These are phyloP conservation scores for Asterophora lycoperdoides DNA, from an alignment of 768 basidiomycete genomes.

Conservation along the genomic window DNA sequence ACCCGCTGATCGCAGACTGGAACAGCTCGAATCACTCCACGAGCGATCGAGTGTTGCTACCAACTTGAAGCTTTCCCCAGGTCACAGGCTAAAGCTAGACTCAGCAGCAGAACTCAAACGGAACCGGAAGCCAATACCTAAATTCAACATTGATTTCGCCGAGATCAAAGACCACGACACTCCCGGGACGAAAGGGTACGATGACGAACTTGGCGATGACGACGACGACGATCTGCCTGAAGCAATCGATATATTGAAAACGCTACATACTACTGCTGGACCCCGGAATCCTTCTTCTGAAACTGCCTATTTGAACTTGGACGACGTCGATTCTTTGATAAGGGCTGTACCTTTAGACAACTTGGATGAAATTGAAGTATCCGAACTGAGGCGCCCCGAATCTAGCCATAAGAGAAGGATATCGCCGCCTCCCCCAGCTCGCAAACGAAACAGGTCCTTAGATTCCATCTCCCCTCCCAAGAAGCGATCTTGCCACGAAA, in stretches of 20 bases:
- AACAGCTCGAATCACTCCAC: constrained; percentile 41
- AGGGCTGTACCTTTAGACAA: constrained; percentile 30
- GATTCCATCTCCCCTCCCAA: not conserved
- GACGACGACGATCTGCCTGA: constrained; percentile 40
- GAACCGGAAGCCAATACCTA: constrained; percentile 29
- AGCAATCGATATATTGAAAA: constrained; percentile 26
- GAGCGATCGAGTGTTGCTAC: constrained; percentile 37
- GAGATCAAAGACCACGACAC: constrained; percentile 28
- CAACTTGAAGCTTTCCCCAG: constrained; percentile 33
- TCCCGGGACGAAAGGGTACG: constrained; percentile 16
- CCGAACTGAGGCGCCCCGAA: not conserved
- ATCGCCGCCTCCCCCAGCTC: not conserved
- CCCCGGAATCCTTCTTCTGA: constrained; percentile 23
- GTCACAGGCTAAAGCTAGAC: constrained; percentile 44
- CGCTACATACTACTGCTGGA: not conserved
- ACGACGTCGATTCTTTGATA: constrained; percentile 39
- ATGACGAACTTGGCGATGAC: constrained; percentile 29
- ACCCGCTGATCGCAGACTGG: constrained; percentile 27
- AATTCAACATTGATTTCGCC: constrained; percentile 50
- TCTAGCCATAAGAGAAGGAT: not conserved
- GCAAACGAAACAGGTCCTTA: constrained; percentile 2
- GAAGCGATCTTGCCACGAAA: not conserved
- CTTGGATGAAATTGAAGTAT: no score
- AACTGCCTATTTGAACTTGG: constrained; percentile 38
- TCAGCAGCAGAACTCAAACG: constrained; percentile 23